Evolutionary conservation across 2,329 filamentous ascomycete genomes (phyloP).

Genomic region (Aspergillus fischeri): DNA sequence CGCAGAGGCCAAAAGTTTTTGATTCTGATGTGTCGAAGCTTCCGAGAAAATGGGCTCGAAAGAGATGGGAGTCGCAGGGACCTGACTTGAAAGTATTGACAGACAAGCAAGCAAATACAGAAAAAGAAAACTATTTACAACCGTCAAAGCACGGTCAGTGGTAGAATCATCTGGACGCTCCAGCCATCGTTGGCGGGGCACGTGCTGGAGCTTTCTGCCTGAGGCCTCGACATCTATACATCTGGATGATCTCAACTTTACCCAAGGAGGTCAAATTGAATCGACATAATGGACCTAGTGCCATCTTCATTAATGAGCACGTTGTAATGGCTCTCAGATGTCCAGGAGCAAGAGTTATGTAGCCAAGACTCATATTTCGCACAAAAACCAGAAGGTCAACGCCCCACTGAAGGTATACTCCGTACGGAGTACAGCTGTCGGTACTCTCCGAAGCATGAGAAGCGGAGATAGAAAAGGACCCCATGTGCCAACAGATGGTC

Average conservation of each 20-base stretch:
- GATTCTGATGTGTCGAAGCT: slow-evolving; percentile 22
- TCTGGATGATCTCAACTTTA: neutral
- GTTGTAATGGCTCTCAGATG: neutral
- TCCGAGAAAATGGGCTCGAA: slow-evolving; percentile 26
- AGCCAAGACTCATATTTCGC: neutral
- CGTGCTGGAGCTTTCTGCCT: slow-evolving; percentile 20
- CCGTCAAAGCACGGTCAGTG: neutral
- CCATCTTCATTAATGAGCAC: neutral
- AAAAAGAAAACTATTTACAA: neutral
- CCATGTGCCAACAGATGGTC: neutral
- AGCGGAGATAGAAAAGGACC: slow-evolving; percentile 18
- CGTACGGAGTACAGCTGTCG: slow-evolving; percentile 22
- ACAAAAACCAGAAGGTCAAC: neutral
- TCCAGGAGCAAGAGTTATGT: neutral
- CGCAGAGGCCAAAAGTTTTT: slow-evolving; percentile 7
- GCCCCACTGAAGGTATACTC: slow-evolving; percentile 21
- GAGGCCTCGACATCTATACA: slow-evolving; percentile 10
- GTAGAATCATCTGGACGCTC: neutral
- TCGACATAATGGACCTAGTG: neutral
- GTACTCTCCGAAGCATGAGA: slow-evolving; percentile 32
- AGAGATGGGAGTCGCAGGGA: neutral
- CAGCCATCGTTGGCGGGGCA: slow-evolving; percentile 8
- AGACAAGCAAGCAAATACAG: neutral
- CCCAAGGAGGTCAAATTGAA: neutral
- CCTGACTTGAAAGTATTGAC: neutral